phyloP scores from a whole-genome alignment of 306 rosid species.

The Cicer pinnatifidum region DNA sequence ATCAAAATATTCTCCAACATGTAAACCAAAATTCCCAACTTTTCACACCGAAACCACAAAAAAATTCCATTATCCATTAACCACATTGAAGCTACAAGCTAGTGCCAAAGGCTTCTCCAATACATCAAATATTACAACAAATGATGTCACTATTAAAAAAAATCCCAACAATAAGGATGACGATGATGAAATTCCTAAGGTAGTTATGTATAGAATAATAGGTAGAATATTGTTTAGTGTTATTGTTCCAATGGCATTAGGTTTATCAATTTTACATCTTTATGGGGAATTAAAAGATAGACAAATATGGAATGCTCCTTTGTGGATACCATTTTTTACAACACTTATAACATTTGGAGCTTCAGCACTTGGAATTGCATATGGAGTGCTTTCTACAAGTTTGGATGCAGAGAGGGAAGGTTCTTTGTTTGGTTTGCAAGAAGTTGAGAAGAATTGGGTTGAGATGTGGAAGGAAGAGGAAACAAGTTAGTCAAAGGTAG shows the following conservation, averaged over 20 bases:
- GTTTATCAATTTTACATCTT: conserved; percentile 58
- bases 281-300: conserved; percentile 60
- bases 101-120: conserved; percentile 69
- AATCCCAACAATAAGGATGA: conserved; percentile 38
- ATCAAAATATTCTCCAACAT: conserved; percentile 56
- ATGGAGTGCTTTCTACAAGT: conserved; percentile 77
- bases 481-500: conserved; percentile 8
- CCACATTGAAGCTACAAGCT: conserved; percentile 45
- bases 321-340: conserved; percentile 75
- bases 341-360: conserved; percentile 66
- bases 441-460: conserved; percentile 69
- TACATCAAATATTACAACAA: conserved; percentile 33
- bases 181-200: conserved; percentile 61
- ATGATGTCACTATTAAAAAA: conserved; percentile 39
- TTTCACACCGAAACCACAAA: conserved; percentile 41
- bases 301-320: conserved; percentile 60
- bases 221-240: conserved; percentile 66
- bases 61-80: conserved; percentile 27
- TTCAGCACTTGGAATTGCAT: conserved; percentile 72
- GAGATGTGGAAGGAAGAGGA: conserved; percentile 91
- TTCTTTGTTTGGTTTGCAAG: conserved; percentile 70
- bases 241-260: conserved; percentile 71
- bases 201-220: conserved; percentile 62
- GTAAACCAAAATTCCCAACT: conserved; percentile 51
- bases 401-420: conserved; percentile 76